Evolutionary conservation across 2,329 filamentous ascomycete species (phyloP).

Genomic region (Lachnellula occidentalis): DNA sequence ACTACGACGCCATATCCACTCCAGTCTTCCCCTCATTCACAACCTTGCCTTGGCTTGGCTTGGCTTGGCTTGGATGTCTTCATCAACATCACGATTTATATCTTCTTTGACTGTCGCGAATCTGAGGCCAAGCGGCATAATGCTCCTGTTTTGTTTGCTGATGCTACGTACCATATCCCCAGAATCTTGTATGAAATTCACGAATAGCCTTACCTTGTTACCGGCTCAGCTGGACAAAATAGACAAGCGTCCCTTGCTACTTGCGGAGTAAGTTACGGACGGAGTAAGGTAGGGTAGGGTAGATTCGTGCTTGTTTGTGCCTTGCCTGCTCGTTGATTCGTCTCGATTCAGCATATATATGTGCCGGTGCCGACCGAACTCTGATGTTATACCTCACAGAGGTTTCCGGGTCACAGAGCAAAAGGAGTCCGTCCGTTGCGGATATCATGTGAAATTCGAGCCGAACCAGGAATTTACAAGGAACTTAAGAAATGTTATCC

Average conservation of each 20-base stretch:
- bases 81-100: too few relatives aligned
- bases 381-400: not conserved
- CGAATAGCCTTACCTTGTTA: conserved; percentile 12
- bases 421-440: not conserved
- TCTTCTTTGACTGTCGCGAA: not conserved
- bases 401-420: not conserved
- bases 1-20: conserved; percentile 3
- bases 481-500: not conserved
- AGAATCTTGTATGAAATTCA: not conserved
- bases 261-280: not conserved
- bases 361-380: conserved; percentile 5
- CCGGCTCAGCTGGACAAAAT: conserved; percentile 16
- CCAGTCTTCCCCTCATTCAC: conserved; percentile 7
- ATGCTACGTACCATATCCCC: not conserved
- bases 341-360: conserved; percentile 9
- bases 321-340: conserved; percentile 6
- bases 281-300: too few relatives aligned
- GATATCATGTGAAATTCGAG: not conserved
- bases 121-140: not conserved
- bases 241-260: conserved; percentile 1
- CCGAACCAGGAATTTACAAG: too few relatives aligned
- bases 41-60: conserved; percentile 1
- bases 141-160: not conserved
- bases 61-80: not conserved
- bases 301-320: conserved; percentile 3